Evolutionary conservation across 225 moss, liverwort and hornwort species (phyloP), one percentile per base, ranked within the genome.

Genomic region (Physcomitrium patens): DNA sequence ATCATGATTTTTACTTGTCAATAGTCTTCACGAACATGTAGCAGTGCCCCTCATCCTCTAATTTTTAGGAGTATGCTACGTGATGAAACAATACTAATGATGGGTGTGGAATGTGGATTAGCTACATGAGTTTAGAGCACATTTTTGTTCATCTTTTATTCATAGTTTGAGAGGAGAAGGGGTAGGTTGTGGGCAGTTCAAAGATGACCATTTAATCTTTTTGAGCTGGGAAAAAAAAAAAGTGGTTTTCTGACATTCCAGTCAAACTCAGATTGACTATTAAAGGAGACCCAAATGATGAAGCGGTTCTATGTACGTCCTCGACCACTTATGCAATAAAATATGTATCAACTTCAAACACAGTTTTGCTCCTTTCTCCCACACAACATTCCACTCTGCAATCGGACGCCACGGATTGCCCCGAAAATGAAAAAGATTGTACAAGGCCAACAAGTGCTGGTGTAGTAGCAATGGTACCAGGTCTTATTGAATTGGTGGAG

Each of bases 341-440:
- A 82, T 93, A 89, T 69, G 97, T 37, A 48, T 95, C 93, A 51
- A 99, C 95, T 43, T 99, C 97, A 49, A 99, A 99, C 71, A 93
- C 95, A 7, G 91, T 99, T 37, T 85, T 95, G 45, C 90, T 99
- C 61, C 80, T 99, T 59, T 85, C 93, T 52, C 90, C 97, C 23
- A 63, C 58, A 52, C 77, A 72, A 26, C 49, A 23, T 23, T 28
- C 49, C 8, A 63, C 70, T 45, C 58, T 66, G 23, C 64, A 68
- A 76, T 15, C 44, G 37, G 67, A 65, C 57, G 60, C 57, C 2
- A 57, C 28, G 27, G 60, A 44, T 53, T n/a, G 57, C 3, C 63
- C 59, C 43, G 51, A 42, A 49, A 37, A 59, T 57, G 78, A 48
- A 5, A 53, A 26, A 48, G 62, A 64, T 49, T 49, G 71, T 59